Conservation (phyloP, 805 yeast species). For the Candida xiaguanensis region DNA sequence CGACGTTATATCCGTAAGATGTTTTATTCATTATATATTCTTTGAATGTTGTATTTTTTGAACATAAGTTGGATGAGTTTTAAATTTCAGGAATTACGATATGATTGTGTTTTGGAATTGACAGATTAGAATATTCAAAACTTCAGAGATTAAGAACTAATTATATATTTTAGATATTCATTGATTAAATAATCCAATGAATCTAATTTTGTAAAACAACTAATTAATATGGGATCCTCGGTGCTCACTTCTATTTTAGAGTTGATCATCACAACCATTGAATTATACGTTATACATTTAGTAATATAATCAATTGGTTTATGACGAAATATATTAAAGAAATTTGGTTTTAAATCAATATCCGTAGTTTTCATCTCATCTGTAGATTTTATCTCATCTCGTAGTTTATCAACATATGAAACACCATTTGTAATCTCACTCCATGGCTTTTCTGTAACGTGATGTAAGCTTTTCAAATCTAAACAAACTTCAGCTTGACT, state of each 20-base stretch:
- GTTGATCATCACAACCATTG: slow-evolving; percentile 57
- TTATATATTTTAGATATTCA: slow-evolving; percentile 21
- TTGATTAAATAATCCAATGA: slow-evolving; percentile 51
- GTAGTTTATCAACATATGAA: slow-evolving; percentile 56
- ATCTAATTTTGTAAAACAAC: slow-evolving; percentile 60
- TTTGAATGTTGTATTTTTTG: too few species aligned
- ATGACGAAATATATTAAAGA: slow-evolving; percentile 4
- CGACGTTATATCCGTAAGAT: too few species aligned
- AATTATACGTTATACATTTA: slow-evolving; percentile 57
- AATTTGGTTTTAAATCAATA: background rate
- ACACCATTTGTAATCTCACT: slow-evolving; percentile 43
- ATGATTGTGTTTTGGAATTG: too few species aligned
- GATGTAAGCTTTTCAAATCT: slow-evolving; percentile 51
- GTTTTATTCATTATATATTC: too few species aligned
- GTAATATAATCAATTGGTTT: slow-evolving; percentile 52
- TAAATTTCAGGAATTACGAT: too few species aligned
- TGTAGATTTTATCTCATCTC: slow-evolving; percentile 48
- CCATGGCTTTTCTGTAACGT: slow-evolving; percentile 62
- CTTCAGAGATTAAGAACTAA: too few species aligned
- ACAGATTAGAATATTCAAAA: too few species aligned
- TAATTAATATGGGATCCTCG: slow-evolving; percentile 64
- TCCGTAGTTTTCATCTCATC: background rate
- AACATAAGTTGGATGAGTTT: too few species aligned
- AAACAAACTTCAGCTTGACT: slow-evolving; percentile 60
- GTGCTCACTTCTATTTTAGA: slow-evolving; percentile 58